Evolutionary conservation across 2,329 filamentous ascomycete genomes (phyloP).

Genomic region (Trichoderma breve): DNA sequence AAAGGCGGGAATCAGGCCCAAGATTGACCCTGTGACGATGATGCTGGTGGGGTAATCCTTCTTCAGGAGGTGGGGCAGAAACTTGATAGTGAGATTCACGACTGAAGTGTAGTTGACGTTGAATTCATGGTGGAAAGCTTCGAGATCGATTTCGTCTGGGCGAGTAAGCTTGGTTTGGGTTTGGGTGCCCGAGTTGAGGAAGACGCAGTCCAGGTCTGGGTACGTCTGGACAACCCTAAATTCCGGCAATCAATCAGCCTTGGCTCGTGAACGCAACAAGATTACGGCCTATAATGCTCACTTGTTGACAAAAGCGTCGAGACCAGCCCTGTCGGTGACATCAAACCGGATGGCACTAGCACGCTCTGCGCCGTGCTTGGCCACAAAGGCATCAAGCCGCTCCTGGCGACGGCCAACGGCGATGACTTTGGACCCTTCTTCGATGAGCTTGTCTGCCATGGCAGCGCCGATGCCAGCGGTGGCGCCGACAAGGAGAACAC

Average conservation of each 20-base stretch:
- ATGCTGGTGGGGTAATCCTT: slow-evolving; percentile 21
- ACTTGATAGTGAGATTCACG: slow-evolving; percentile 26
- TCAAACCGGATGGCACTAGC: slow-evolving; percentile 41
- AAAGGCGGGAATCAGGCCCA: slow-evolving; percentile 22
- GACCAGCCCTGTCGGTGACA: slow-evolving; percentile 42
- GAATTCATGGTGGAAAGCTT: slow-evolving; percentile 26
- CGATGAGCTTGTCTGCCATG: slow-evolving; percentile 38
- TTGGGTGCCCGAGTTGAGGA: slow-evolving; percentile 59
- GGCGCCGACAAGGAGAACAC: slow-evolving; percentile 47
- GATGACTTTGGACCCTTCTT: slow-evolving; percentile 43
- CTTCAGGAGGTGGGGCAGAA: slow-evolving; percentile 22
- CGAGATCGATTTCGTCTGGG: slow-evolving; percentile 28
- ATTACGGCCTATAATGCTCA: background rate
- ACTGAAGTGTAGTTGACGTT: slow-evolving; percentile 25
- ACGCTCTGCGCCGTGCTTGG: slow-evolving; percentile 41
- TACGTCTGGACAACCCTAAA: slow-evolving; percentile 29
- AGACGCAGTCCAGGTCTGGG: slow-evolving; percentile 53
- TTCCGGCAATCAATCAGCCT: background rate
- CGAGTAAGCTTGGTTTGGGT: slow-evolving; percentile 30
- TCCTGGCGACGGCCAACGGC: slow-evolving; percentile 48
- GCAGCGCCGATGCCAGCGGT: slow-evolving; percentile 27
- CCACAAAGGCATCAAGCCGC: slow-evolving; percentile 47
- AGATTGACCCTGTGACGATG: slow-evolving; percentile 24
- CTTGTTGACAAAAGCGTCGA: slow-evolving; percentile 25
- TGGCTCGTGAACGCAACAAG: background rate